A percentile compares a stretch with the other conserved stretches of the same genome.
Evolutionary conservation across 179 eudicot species (phyloP).

Genomic region (Drosera spatulata): DNA sequence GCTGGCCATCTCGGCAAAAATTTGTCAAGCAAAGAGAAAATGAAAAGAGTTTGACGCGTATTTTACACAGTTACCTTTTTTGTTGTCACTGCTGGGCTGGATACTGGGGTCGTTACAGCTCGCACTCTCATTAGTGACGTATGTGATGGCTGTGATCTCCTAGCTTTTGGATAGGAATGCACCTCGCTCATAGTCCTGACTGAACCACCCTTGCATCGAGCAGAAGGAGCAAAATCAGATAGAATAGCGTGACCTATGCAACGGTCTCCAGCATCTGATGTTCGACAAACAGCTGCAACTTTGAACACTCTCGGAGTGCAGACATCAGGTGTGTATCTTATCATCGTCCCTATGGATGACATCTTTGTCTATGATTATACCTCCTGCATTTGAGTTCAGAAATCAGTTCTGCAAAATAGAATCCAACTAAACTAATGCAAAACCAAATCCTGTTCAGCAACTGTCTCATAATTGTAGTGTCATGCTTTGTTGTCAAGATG

Average conservation of each 20-base stretch:
- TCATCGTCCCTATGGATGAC: conserved; percentile 32
- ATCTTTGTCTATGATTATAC: conserved; percentile 13
- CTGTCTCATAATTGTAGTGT: too few relatives aligned
- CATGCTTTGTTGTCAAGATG: too few relatives aligned
- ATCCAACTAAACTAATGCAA: too few relatives aligned
- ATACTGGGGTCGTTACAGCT: conserved; percentile 46
- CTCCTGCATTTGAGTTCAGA: conserved; percentile 12
- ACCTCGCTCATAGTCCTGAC: conserved; percentile 10
- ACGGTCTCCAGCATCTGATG: conserved; percentile 20
- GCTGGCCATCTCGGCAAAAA: conserved; percentile 86
- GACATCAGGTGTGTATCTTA: conserved; percentile 28
- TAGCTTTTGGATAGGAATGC: conserved; percentile 5
- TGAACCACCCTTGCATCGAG: conserved; percentile 11
- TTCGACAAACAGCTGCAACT: conserved; percentile 29
- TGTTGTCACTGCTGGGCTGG: conserved; percentile 39
- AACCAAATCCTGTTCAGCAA: too few relatives aligned
- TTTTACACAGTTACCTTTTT: conserved; percentile 30
- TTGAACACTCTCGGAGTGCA: conserved; percentile 19
- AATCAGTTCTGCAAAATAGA: too few relatives aligned
- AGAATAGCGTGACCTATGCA: conserved; percentile 12
- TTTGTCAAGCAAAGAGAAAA: too few relatives aligned
- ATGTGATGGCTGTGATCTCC: conserved; percentile 3
- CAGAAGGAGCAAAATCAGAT: conserved; percentile 8
- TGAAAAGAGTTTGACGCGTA: too few relatives aligned
- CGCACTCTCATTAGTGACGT: conserved; percentile 11